Conservation (phyloP, 768 basidiomycete species). For the Panaeolus cyanescens region DNA sequence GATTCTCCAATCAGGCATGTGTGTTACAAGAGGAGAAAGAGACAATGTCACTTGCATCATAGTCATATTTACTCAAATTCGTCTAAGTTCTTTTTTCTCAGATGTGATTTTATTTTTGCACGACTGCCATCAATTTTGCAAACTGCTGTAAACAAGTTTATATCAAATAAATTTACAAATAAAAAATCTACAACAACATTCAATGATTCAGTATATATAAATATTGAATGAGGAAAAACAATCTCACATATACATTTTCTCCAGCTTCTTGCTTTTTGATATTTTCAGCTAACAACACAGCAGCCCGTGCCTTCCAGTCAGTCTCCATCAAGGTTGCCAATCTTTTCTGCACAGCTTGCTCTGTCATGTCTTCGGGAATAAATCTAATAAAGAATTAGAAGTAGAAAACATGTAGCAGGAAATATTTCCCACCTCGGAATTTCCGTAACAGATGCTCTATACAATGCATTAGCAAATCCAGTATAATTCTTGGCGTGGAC, state of each 20-base stretch:
- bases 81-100: no score
- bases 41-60: no score
- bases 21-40: no score
- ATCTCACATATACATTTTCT: slow-evolving; percentile 15
- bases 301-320: slow-evolving; percentile 30
- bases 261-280: not conserved
- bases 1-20: no score
- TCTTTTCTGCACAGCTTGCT: slow-evolving; percentile 23
- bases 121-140: no score
- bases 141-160: no score
- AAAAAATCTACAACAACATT: no score
- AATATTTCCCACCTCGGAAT: slow-evolving; percentile 25
- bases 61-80: no score
- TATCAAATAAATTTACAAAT: no score
- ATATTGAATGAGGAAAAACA: no score
- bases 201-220: no score
- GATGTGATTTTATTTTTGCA: no score
- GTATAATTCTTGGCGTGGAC: slow-evolving; percentile 27
- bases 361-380: slow-evolving; percentile 32
- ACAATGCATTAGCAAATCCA: slow-evolving; percentile 28
- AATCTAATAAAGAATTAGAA: slow-evolving; percentile 15
- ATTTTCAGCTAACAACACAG: slow-evolving; percentile 14
- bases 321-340: slow-evolving; percentile 26
- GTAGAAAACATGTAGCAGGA: not conserved
- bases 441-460: slow-evolving; percentile 24